Percentiles rank a stretch among this genome's conserved stretches.
These are phyloP conservation scores for Colletotrichum limetticola DNA, from an alignment of 2,329 filamentous ascomycete species.

Conservation along the genomic window DNA sequence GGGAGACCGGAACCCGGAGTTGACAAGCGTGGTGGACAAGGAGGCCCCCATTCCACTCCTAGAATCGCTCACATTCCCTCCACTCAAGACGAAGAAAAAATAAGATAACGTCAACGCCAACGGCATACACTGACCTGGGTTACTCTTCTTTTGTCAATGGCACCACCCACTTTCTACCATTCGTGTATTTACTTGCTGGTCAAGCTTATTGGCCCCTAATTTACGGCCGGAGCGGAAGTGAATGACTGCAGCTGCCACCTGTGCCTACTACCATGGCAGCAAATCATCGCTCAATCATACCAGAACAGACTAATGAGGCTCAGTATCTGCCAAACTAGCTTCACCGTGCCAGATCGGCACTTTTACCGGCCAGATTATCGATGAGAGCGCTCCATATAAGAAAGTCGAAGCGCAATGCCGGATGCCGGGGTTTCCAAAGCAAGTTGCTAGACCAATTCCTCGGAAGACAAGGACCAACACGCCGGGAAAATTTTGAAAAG, in stretches of 20 bases:
- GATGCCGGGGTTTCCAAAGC: background rate
- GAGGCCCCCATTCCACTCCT: background rate
- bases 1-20: background rate
- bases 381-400: slow-evolving; percentile 13
- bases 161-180: background rate
- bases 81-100: slow-evolving; percentile 11
- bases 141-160: background rate
- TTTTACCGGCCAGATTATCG: background rate
- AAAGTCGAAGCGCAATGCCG: background rate
- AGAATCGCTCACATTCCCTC: background rate
- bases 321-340: background rate
- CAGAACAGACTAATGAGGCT: slow-evolving; percentile 14
- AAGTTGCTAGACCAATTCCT: background rate
- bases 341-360: background rate
- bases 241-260: slow-evolving; percentile 32
- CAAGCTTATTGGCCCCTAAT: slow-evolving; percentile 17
- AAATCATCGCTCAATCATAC: slow-evolving; percentile 5
- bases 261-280: slow-evolving; percentile 3
- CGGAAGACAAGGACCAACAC: background rate
- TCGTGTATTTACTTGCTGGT: background rate
- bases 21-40: background rate
- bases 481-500: background rate
- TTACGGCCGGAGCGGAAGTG: slow-evolving; percentile 15
- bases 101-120: background rate
- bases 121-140: background rate